Percentiles rank a stretch among this genome's conserved stretches.
These are phyloP conservation scores for Lichtheimia corymbifera DNA, from an alignment of 371 early-diverging fungal genomes.

Conservation along the genomic window DNA sequence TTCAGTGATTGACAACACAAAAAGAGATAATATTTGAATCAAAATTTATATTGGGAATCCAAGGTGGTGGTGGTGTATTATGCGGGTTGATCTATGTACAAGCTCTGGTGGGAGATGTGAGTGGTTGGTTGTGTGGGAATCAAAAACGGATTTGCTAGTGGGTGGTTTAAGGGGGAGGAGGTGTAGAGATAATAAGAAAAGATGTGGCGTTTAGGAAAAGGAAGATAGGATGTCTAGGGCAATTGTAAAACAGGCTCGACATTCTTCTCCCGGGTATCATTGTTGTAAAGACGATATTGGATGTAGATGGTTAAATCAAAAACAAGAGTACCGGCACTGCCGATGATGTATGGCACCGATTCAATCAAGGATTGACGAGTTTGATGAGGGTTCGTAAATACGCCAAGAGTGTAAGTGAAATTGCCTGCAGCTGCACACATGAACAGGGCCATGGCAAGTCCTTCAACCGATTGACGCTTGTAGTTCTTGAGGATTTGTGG, in stretches of 20 bases:
- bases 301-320: slow-evolving; percentile 67
- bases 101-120: not conserved
- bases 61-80: too few relatives aligned
- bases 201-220: not conserved
- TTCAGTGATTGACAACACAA: too few relatives aligned
- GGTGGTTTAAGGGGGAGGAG: not conserved
- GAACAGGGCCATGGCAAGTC: slow-evolving; percentile 71
- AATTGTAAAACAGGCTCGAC: slow-evolving; percentile 1
- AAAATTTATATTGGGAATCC: too few relatives aligned
- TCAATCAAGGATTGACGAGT: slow-evolving; percentile 43
- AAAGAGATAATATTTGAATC: too few relatives aligned
- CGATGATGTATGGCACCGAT: slow-evolving; percentile 69
- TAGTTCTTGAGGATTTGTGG: slow-evolving; percentile 72
- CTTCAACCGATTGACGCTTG: slow-evolving; percentile 61
- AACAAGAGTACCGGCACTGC: slow-evolving; percentile 64
- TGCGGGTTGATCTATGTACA: too few relatives aligned
- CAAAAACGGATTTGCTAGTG: not conserved
- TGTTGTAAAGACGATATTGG: slow-evolving; percentile 45
- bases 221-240: not conserved
- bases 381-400: slow-evolving; percentile 59
- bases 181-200: not conserved
- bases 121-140: not conserved
- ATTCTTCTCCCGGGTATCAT: slow-evolving; percentile 11
- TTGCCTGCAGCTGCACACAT: slow-evolving; percentile 74
- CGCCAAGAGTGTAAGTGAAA: slow-evolving; percentile 64